Evolutionary conservation across 148 eudicot genomes (phyloP).

Genomic region (Heliosperma pusillum): DNA sequence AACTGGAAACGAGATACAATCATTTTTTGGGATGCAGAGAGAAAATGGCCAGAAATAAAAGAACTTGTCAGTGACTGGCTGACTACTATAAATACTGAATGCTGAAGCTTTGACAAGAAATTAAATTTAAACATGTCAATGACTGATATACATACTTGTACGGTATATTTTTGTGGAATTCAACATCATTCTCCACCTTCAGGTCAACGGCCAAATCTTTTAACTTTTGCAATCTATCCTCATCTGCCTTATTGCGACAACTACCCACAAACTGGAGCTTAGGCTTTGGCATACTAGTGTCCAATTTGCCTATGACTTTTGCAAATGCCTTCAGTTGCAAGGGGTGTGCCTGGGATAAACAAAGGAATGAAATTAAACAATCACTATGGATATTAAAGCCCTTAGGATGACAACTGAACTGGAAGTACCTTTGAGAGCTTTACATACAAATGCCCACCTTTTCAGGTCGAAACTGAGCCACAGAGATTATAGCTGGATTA

Average conservation of each 20-base stretch:
- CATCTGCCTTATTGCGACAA: slow-evolving; percentile 87
- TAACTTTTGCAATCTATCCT: slow-evolving; percentile 72
- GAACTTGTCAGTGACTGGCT: background rate
- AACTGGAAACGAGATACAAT: background rate
- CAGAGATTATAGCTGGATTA: slow-evolving; percentile 64
- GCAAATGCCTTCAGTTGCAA: slow-evolving; percentile 96
- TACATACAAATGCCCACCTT: slow-evolving; percentile 62
- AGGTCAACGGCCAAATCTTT: slow-evolving; percentile 64
- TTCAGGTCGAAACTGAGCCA: slow-evolving; percentile 99
- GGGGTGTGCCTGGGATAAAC: slow-evolving; percentile 61
- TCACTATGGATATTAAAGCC: slow-evolving; percentile 14
- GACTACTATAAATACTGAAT: background rate
- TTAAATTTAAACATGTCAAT: background rate
- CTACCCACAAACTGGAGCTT: slow-evolving; percentile 92
- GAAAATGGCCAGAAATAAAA: background rate
- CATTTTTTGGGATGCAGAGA: background rate
- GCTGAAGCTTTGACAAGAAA: background rate
- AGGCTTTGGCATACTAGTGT: slow-evolving; percentile 53
- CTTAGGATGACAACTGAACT: slow-evolving; percentile 14
- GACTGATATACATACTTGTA: slow-evolving; percentile 55
- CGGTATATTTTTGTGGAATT: slow-evolving; percentile 78
- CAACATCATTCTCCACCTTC: slow-evolving; percentile 71
- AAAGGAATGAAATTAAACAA: slow-evolving; percentile 18
- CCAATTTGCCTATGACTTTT: slow-evolving; percentile 51
- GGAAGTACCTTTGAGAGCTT: slow-evolving; percentile 30